Evolutionary conservation across 768 basidiomycete species (phyloP).

Genomic region (Lentinula detonsa): DNA sequence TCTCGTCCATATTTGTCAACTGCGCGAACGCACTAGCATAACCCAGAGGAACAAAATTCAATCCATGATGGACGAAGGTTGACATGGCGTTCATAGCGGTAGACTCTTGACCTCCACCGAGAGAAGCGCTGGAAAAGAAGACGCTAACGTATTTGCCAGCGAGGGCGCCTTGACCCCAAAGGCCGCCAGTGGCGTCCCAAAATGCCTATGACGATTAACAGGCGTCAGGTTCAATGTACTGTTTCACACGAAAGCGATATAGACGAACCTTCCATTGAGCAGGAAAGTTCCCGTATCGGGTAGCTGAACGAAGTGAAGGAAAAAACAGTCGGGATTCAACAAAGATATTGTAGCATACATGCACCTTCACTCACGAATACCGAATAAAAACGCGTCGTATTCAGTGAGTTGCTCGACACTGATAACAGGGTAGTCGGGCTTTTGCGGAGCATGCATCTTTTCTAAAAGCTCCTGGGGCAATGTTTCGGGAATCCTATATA

Average conservation of each 20-base stretch:
- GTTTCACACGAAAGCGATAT: neutral
- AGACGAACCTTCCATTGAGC: conserved; percentile 61
- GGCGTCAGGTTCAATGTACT: neutral
- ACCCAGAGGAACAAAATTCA: conserved; percentile 67
- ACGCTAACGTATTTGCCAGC: conserved; percentile 73
- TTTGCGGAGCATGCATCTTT: conserved; percentile 64
- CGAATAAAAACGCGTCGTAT: conserved; percentile 73
- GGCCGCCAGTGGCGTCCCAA: conserved; percentile 69
- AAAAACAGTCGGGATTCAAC: neutral
- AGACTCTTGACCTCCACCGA: conserved; percentile 73
- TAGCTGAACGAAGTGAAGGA: neutral
- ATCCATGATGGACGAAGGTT: conserved; percentile 69
- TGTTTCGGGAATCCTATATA: conserved; percentile 67
- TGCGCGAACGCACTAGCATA: conserved; percentile 43
- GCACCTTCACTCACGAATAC: conserved; percentile 33
- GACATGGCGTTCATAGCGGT: conserved; percentile 48
- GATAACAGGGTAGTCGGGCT: conserved; percentile 67
- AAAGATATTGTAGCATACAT: neutral
- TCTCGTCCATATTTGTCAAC: conserved; percentile 37
- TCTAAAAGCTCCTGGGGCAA: conserved; percentile 60
- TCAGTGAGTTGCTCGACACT: conserved; percentile 41
- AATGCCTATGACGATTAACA: conserved; percentile 40
- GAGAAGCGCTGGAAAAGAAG: conserved; percentile 67
- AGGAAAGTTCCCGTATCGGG: conserved; percentile 73
- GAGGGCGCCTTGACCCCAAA: conserved; percentile 59